These are phyloP conservation scores for Akanthomyces lecanii DNA, from an alignment of 2,329 filamentous ascomycete species.

Conservation along the genomic window DNA sequence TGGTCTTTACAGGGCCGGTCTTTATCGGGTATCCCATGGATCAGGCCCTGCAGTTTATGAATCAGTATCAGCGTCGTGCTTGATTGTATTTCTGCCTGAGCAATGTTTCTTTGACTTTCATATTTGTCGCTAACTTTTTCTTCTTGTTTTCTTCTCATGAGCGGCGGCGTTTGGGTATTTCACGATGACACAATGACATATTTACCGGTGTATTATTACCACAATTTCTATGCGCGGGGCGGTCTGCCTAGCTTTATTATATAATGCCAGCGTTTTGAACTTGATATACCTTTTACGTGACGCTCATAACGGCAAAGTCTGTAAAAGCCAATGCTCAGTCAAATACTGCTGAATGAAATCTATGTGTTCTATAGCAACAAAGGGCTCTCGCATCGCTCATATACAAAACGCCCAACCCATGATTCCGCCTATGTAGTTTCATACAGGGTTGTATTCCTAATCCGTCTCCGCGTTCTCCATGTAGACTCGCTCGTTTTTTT, in stretches of 20 bases:
- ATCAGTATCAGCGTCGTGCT: slow-evolving; percentile 43
- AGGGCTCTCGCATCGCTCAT: background rate
- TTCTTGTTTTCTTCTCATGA: slow-evolving; percentile 20
- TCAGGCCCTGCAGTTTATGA: slow-evolving; percentile 72
- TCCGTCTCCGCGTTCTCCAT: background rate
- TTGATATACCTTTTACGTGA: background rate
- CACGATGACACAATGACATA: slow-evolving; percentile 7
- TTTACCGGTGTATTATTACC: background rate
- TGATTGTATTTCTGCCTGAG: slow-evolving; percentile 16
- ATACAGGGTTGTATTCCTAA: background rate
- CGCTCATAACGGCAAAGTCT: too few relatives aligned
- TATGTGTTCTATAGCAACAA: background rate
- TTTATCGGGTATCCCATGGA: slow-evolving; percentile 89
- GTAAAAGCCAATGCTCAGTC: background rate
- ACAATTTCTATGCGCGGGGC: background rate
- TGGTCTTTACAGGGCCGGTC: slow-evolving; percentile 89
- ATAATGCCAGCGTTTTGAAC: background rate
- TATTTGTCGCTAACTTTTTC: slow-evolving; percentile 13
- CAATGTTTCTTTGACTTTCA: slow-evolving; percentile 20
- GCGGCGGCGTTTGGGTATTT: slow-evolving; percentile 29
- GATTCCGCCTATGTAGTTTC: background rate
- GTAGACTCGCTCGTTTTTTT: background rate
- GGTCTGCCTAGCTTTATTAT: background rate
- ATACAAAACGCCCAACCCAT: slow-evolving; percentile 6
- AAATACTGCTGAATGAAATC: background rate